Evolutionary conservation across 2,329 filamentous ascomycete species (phyloP).

Genomic region (Fusarium floridanum): DNA sequence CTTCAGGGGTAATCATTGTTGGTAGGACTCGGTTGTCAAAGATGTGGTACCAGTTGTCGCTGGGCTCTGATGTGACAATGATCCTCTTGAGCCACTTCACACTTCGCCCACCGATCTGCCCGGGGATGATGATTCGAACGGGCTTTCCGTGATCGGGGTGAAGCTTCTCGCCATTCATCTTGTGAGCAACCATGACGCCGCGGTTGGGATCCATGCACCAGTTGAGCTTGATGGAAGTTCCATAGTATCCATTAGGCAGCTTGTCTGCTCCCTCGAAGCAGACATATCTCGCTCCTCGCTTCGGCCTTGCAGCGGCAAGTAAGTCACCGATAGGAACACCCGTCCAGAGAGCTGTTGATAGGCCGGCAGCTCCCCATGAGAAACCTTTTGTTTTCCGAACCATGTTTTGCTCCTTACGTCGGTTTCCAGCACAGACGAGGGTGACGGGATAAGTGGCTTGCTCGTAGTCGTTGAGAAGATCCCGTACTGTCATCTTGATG

Average conservation of each 20-base stretch:
- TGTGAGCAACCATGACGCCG: slow-evolving; percentile 88
- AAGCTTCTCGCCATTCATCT: slow-evolving; percentile 89
- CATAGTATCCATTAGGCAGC: slow-evolving; percentile 89
- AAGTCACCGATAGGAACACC: slow-evolving; percentile 82
- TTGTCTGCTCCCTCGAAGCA: slow-evolving; percentile 94
- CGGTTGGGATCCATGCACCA: slow-evolving; percentile 88
- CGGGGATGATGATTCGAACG: slow-evolving; percentile 84
- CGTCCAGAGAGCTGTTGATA: slow-evolving; percentile 91
- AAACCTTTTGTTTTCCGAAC: slow-evolving; percentile 94
- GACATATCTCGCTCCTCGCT: slow-evolving; percentile 80
- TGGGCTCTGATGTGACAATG: slow-evolving; percentile 81
- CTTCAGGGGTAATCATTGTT: slow-evolving; percentile 86
- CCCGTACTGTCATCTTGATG: slow-evolving; percentile 76
- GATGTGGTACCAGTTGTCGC: slow-evolving; percentile 95
- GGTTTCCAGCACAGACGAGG: slow-evolving; percentile 91
- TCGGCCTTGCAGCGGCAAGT: slow-evolving; percentile 75
- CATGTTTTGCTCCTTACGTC: slow-evolving; percentile 92
- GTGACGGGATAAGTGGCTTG: slow-evolving; percentile 90
- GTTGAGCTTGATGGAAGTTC: slow-evolving; percentile 87
- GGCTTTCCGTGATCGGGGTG: slow-evolving; percentile 89
- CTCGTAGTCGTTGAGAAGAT: slow-evolving; percentile 80
- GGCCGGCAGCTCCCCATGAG: slow-evolving; percentile 89
- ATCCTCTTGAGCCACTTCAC: slow-evolving; percentile 93
- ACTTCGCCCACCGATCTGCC: slow-evolving; percentile 91
- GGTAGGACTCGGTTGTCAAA: slow-evolving; percentile 93